phyloP scores from a whole-genome alignment of 2,329 filamentous ascomycete species.

The Claviceps monticola region DNA sequence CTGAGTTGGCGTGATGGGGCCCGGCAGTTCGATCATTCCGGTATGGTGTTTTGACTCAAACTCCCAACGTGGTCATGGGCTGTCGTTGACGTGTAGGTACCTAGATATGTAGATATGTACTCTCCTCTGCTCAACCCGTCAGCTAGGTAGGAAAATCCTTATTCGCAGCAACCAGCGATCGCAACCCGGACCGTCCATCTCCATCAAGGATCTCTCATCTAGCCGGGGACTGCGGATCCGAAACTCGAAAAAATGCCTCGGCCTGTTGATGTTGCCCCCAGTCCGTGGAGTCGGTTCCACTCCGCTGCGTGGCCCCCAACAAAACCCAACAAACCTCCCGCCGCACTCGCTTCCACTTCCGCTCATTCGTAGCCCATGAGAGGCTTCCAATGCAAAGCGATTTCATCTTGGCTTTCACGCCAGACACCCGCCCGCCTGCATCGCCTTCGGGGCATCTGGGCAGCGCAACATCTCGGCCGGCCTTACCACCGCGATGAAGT shows the following conservation, averaged over 20 bases:
- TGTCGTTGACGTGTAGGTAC: not conserved
- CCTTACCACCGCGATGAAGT: constrained; percentile 4
- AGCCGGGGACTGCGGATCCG: no score
- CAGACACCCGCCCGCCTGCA: no score
- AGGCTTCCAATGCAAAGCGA: no score
- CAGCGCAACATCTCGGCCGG: not conserved
- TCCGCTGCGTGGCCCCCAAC: constrained; percentile 5
- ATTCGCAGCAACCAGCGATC: no score
- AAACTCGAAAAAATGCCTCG: not conserved
- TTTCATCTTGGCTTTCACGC: no score
- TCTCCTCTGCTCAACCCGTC: no score
- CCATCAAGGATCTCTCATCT: no score
- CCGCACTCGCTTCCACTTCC: not conserved
- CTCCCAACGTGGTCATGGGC: not conserved
- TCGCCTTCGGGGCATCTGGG: no score
- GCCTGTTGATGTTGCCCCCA: not conserved
- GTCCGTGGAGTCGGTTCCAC: not conserved
- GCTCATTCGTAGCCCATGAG: no score
- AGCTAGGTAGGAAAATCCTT: no score
- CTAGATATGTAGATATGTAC: not conserved
- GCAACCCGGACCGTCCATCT: no score
- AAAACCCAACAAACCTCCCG: constrained; percentile 1
- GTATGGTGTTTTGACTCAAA: not conserved
- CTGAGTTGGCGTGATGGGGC: no score
- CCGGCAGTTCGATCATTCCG: not conserved